A percentile compares a stretch with the other conserved stretches of the same genome.
Evolutionary conservation across 306 rosid genomes (phyloP).

Genomic region (Pyrus communis): DNA sequence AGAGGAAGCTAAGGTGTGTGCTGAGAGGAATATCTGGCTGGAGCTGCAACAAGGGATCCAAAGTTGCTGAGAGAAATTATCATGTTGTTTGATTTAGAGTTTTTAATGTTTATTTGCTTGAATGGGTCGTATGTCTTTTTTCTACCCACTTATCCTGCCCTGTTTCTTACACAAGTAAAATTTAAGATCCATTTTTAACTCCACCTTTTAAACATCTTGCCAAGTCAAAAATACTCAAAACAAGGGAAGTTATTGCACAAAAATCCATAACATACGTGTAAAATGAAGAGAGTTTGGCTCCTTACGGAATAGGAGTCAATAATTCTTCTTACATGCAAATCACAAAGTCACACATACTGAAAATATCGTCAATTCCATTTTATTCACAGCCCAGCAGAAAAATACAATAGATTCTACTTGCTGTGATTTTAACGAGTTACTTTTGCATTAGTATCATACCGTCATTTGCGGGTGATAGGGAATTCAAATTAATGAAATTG

Average conservation of each 20-base stretch:
- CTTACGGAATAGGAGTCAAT: too few species aligned
- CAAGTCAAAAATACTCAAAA: background rate
- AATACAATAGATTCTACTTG: too few species aligned
- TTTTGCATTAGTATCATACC: too few species aligned
- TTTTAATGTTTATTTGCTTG: background rate
- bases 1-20: constrained; percentile 33
- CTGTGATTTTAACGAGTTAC: too few species aligned
- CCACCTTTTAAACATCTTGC: background rate
- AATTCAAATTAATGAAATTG: background rate
- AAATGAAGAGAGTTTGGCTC: background rate
- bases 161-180: background rate
- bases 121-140: background rate
- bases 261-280: background rate
- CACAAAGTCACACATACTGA: background rate
- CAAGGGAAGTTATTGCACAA: background rate
- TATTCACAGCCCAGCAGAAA: background rate
- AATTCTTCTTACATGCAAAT: too few species aligned
- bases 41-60: constrained; percentile 12
- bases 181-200: background rate
- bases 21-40: constrained; percentile 19
- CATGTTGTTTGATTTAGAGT: background rate
- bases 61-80: background rate
- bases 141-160: background rate
- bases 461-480: too few species aligned
- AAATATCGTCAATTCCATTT: background rate